Conservation (phyloP, 441 rosid genomes). For the Pelargonium citronellum region DNA sequence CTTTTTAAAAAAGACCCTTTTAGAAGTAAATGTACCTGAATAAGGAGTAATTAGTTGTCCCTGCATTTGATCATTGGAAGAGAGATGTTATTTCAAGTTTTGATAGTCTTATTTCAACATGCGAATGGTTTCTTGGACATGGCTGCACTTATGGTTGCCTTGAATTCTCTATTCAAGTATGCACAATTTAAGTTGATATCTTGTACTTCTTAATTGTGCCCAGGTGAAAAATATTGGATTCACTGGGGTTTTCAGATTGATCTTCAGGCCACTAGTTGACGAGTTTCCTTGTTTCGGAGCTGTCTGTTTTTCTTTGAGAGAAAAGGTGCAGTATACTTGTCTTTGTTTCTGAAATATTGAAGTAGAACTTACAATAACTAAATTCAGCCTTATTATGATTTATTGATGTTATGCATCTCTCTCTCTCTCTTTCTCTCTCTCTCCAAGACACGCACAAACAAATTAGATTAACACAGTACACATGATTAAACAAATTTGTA, state of each 20-base stretch:
- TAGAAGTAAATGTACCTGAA: background rate
- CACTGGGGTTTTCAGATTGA: constrained; percentile 97
- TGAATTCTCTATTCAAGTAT: background rate
- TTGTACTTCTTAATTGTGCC: constrained; percentile 21
- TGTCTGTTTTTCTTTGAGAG: constrained; percentile 74
- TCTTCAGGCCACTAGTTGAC: constrained; percentile 86
- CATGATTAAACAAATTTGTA: too few species aligned
- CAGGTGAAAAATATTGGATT: constrained; percentile 92
- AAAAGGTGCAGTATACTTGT: constrained; percentile 12
- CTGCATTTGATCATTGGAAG: background rate
- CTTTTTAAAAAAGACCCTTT: background rate
- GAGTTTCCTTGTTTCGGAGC: constrained; percentile 99
- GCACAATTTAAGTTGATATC: constrained; percentile 6
- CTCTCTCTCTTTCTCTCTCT: too few species aligned
- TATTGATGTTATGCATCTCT: too few species aligned
- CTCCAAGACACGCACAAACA: too few species aligned
- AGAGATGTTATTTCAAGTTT: background rate
- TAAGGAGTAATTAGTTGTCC: background rate
- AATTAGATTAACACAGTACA: too few species aligned
- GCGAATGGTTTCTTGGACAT: constrained; percentile 3
- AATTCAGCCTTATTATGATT: background rate
- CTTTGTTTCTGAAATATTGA: background rate
- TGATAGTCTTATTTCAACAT: background rate
- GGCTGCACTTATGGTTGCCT: background rate
- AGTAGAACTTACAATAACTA: background rate